A percentile compares a stretch with the other conserved stretches of the same genome.
These are phyloP conservation scores for Psilocybe tampanensis DNA, from an alignment of 768 basidiomycete species.

Conservation along the genomic window DNA sequence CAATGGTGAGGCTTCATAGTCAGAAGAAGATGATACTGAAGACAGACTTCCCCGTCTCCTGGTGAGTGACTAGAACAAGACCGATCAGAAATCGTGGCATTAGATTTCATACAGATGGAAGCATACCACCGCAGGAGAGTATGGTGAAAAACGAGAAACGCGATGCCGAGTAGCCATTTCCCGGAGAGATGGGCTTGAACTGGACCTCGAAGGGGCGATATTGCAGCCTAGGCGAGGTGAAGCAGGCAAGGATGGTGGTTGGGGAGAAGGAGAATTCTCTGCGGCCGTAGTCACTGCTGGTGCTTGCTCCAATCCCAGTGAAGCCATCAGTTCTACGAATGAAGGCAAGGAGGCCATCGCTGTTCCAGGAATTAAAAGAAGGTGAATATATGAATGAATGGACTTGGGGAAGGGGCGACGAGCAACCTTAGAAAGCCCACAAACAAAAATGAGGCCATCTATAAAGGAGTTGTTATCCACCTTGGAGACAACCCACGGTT, in stretches of 20 bases:
- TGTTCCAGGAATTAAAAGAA: slow-evolving; percentile 25
- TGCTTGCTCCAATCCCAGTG: slow-evolving; percentile 70
- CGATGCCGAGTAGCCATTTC: slow-evolving; percentile 41
- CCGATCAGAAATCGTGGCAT: slow-evolving; percentile 7
- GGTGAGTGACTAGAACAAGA: slow-evolving; percentile 35
- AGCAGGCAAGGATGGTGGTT: slow-evolving; percentile 49
- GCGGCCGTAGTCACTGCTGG: slow-evolving; percentile 32
- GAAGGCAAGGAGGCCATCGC: slow-evolving; percentile 78
- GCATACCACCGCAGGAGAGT: slow-evolving; percentile 45
- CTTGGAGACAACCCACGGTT: slow-evolving; percentile 61
- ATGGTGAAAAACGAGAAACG: slow-evolving; percentile 50
- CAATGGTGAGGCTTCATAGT: slow-evolving; percentile 39
- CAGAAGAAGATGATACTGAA: slow-evolving; percentile 44
- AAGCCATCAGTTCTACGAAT: slow-evolving; percentile 85
- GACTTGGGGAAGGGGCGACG: slow-evolving; percentile 35
- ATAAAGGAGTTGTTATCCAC: slow-evolving; percentile 41
- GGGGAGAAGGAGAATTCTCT: slow-evolving; percentile 40
- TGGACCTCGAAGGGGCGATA: slow-evolving; percentile 39
- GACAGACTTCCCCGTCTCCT: slow-evolving; percentile 49
- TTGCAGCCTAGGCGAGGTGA: slow-evolving; percentile 38
- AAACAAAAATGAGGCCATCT: slow-evolving; percentile 30
- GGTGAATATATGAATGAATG: slow-evolving; percentile 27
- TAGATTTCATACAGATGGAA: background rate
- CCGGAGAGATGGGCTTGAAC: slow-evolving; percentile 46
- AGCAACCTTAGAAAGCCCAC: slow-evolving; percentile 36